Evolutionary conservation across 2,329 filamentous ascomycete species (phyloP).

Genomic region (Blastomyces gilchristii): DNA sequence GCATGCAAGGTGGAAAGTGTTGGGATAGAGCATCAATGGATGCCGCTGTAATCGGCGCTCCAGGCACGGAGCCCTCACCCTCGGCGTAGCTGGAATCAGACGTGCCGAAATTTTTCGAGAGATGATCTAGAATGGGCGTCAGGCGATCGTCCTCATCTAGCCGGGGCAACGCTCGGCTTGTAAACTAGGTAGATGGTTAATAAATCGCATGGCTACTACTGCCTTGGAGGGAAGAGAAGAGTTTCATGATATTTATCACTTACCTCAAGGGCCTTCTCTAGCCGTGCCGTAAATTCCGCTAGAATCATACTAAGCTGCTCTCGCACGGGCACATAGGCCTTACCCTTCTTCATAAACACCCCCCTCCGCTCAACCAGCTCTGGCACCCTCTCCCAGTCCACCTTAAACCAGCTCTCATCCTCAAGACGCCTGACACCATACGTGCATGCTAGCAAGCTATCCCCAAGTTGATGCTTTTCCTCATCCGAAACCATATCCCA

Average conservation of each 20-base stretch:
- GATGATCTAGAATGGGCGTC: slow-evolving; percentile 61
- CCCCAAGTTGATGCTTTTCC: slow-evolving; percentile 59
- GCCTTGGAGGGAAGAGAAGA: neutral
- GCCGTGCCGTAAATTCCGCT: slow-evolving; percentile 66
- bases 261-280: slow-evolving; percentile 79
- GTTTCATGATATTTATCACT: slow-evolving; percentile 16
- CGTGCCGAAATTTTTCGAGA: slow-evolving; percentile 93
- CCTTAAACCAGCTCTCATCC: slow-evolving; percentile 88
- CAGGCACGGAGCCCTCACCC: slow-evolving; percentile 53
- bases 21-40: slow-evolving; percentile 70
- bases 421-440: slow-evolving; percentile 46
- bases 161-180: slow-evolving; percentile 78
- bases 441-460: slow-evolving; percentile 52
- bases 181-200: slow-evolving; percentile 47
- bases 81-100: slow-evolving; percentile 73
- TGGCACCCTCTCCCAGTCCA: slow-evolving; percentile 88
- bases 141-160: slow-evolving; percentile 95
- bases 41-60: slow-evolving; percentile 63
- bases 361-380: slow-evolving; percentile 73
- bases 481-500: slow-evolving; percentile 75
- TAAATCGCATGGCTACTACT: neutral
- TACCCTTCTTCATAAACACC: slow-evolving; percentile 68
- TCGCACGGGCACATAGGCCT: slow-evolving; percentile 78
- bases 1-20: slow-evolving; percentile 90
- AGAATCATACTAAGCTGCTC: slow-evolving; percentile 86